Percentiles rank a stretch among this genome's conserved stretches.
These are phyloP conservation scores for Tieghemostelium lacteum DNA, from an alignment of 78 protist genomes.

Conservation along the genomic window DNA sequence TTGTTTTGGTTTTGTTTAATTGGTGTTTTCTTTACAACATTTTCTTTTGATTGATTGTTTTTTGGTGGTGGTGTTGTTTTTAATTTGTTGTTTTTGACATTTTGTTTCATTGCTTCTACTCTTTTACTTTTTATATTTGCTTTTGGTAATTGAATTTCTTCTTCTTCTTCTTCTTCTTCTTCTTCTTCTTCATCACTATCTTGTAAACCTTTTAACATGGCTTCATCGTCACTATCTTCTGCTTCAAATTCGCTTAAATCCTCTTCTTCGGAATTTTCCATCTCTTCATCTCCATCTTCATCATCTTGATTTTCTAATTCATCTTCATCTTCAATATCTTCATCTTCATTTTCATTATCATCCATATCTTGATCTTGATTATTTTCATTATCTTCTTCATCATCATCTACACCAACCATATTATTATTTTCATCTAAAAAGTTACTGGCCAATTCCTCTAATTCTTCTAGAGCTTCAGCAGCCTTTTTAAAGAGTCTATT, in stretches of 20 bases:
- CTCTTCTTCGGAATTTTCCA: background rate
- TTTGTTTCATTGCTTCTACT: background rate
- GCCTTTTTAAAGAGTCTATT: slow-evolving; percentile 11
- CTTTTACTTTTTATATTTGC: background rate
- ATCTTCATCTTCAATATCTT: slow-evolving; percentile 1
- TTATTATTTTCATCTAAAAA: slow-evolving; percentile 32
- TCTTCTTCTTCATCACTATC: background rate
- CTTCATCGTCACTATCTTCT: background rate
- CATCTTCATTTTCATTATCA: slow-evolving; percentile 6
- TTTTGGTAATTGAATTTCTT: background rate
- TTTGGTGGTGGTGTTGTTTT: background rate
- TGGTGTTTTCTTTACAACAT: background rate
- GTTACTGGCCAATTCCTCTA: slow-evolving; percentile 38
- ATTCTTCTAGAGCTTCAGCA: slow-evolving; percentile 16
- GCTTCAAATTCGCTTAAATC: background rate
- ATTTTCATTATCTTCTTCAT: slow-evolving; percentile 3
- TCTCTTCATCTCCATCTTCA: background rate
- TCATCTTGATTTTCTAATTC: background rate
- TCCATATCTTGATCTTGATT: background rate
- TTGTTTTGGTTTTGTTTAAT: background rate
- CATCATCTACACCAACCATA: slow-evolving; percentile 2
- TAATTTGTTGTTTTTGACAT: background rate
- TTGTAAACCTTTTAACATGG: background rate
- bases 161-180: background rate
- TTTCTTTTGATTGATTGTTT: background rate